These are phyloP conservation scores for Colletotrichum echinochloae DNA, from an alignment of 2,329 filamentous ascomycete genomes.

Conservation along the genomic window DNA sequence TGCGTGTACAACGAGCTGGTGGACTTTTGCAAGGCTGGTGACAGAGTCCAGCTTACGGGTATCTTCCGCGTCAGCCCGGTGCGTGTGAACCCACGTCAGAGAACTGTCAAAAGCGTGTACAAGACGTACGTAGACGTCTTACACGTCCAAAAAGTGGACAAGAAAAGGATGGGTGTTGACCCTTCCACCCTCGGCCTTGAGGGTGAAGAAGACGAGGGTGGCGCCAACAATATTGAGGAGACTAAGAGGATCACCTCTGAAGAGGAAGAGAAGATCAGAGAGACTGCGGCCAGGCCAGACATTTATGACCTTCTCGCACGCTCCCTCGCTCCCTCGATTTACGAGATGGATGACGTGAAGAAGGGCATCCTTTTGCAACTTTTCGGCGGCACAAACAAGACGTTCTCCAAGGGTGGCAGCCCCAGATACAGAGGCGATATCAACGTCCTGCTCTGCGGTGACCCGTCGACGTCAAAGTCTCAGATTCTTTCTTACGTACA, in stretches of 20 bases:
- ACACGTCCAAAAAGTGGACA: constrained; percentile 96
- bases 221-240: constrained; percentile 84
- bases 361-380: constrained; percentile 97
- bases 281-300: constrained; percentile 82
- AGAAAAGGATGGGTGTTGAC: constrained; percentile 92
- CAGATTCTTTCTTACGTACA: constrained; percentile 95
- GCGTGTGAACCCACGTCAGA: constrained; percentile 91
- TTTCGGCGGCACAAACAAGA: constrained; percentile 98
- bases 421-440: constrained; percentile 97
- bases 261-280: constrained; percentile 89
- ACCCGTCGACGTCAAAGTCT: constrained; percentile 96
- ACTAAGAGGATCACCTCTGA: constrained; percentile 85
- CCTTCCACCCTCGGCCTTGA: constrained; percentile 87
- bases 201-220: constrained; percentile 72
- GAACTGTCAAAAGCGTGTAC: constrained; percentile 93
- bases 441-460: constrained; percentile 95
- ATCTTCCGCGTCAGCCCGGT: constrained; percentile 97
- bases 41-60: constrained; percentile 93
- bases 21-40: constrained; percentile 97
- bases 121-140: constrained; percentile 98
- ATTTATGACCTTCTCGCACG: constrained; percentile 93
- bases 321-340: constrained; percentile 93
- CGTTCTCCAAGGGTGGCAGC: constrained; percentile 94
- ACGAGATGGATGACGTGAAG: constrained; percentile 98
- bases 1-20: constrained; percentile 98